These are phyloP conservation scores for Yamadazyma buinensis DNA, from an alignment of 1,139 yeast genomes.

Conservation along the genomic window DNA sequence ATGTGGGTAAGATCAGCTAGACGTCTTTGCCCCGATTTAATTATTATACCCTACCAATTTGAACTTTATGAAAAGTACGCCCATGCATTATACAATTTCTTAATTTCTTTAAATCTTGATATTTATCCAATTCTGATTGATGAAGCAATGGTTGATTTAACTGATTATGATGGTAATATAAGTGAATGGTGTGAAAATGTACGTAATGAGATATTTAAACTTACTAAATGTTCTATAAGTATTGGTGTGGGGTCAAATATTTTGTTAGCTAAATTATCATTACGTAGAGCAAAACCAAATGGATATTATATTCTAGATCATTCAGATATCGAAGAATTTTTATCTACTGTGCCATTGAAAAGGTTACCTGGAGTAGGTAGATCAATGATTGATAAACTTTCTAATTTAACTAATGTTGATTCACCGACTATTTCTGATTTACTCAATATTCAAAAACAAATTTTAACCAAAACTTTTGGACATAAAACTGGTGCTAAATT, in stretches of 20 bases:
- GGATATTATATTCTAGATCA: conserved; percentile 44
- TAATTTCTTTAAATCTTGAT: conserved; percentile 53
- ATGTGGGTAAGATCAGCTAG: conserved; percentile 80
- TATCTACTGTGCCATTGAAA: conserved; percentile 43
- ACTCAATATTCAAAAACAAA: conserved; percentile 26
- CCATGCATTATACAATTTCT: conserved; percentile 47
- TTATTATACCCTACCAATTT: conserved; percentile 69
- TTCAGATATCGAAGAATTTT: conserved; percentile 29
- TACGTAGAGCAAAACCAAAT: conserved; percentile 75
- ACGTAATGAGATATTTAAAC: conserved; percentile 37
- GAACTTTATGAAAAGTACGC: conserved; percentile 58
- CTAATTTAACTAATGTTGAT: conserved; percentile 7
- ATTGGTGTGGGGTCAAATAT: conserved; percentile 74
- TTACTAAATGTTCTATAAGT: conserved; percentile 69
- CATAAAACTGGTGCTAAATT: conserved; percentile 65
- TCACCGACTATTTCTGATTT: conserved; percentile 29
- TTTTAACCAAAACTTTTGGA: conserved; percentile 54
- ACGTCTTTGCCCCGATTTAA: conserved; percentile 59
- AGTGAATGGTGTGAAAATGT: conserved; percentile 33
- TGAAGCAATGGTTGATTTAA: conserved; percentile 76
- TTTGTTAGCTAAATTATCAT: conserved; percentile 73
- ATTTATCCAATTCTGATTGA: conserved; percentile 87
- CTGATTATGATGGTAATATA: conserved; percentile 29
- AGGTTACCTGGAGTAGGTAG: conserved; percentile 87
- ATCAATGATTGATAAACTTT: conserved; percentile 29